Conservation (phyloP, 2,329 filamentous ascomycete genomes). For the Gnomoniopsis sp. region DNA sequence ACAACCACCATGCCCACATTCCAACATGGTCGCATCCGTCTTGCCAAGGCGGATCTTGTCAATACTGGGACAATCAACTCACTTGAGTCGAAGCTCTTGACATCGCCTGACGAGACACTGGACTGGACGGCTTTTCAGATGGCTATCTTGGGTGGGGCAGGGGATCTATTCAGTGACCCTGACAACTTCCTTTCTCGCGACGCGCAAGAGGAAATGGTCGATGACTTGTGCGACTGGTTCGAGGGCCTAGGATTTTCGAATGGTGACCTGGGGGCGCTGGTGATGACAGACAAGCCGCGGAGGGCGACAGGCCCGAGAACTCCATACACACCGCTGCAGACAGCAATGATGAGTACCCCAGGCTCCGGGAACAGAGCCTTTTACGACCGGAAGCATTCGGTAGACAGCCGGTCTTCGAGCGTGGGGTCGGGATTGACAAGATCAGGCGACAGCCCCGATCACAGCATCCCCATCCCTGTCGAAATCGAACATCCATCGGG, state of each 20-base stretch:
- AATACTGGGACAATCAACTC: constrained; percentile 20
- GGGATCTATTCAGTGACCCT: constrained; percentile 44
- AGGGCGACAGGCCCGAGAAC: not conserved
- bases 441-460: constrained; percentile 17
- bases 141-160: constrained; percentile 57
- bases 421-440: not conserved
- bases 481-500: constrained; percentile 30
- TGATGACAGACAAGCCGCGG: constrained; percentile 15
- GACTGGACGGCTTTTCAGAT: constrained; percentile 67
- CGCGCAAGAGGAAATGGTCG: constrained; percentile 25
- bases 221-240: constrained; percentile 50
- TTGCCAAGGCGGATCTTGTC: constrained; percentile 42
- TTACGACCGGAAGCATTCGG: constrained; percentile 9
- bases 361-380: constrained; percentile 4
- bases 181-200: constrained; percentile 35
- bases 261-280: constrained; percentile 34
- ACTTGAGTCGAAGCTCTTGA: constrained; percentile 26
- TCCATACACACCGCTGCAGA: not conserved
- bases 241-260: constrained; percentile 45
- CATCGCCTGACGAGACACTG: constrained; percentile 46
- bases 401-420: constrained; percentile 10
- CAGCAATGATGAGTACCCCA: constrained; percentile 7
- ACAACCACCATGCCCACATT: constrained; percentile 47
- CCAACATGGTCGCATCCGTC: constrained; percentile 53
- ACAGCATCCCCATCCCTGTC: constrained; percentile 37